These are phyloP conservation scores for Mrakia gelida DNA, from an alignment of 768 basidiomycete genomes.

Conservation along the genomic window DNA sequence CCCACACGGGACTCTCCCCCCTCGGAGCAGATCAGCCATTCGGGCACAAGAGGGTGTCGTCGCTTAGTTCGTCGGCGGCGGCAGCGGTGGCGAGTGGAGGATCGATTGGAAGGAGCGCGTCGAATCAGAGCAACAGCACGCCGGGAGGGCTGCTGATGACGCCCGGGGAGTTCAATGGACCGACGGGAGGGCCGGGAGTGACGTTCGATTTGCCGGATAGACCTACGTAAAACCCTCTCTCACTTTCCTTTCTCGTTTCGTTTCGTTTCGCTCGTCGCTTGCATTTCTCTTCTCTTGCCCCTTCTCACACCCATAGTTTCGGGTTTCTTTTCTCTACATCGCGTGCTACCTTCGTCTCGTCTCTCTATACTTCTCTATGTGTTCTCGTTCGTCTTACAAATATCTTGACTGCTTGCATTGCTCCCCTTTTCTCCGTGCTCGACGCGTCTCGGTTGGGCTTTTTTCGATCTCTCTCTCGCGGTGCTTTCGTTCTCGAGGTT, in stretches of 20 bases:
- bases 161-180: conserved; percentile 12
- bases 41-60: background rate
- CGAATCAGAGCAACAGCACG: background rate
- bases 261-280: too few species aligned
- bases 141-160: conserved; percentile 11
- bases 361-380: too few species aligned
- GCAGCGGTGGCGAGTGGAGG: background rate
- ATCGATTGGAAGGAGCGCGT: background rate
- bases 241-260: background rate
- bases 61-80: background rate
- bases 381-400: too few species aligned
- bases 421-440: too few species aligned
- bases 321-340: too few species aligned
- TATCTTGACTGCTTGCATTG: too few species aligned
- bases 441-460: too few species aligned
- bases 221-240: background rate
- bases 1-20: background rate
- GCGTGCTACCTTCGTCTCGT: too few species aligned
- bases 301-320: too few species aligned
- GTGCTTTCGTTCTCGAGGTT: too few species aligned
- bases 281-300: too few species aligned
- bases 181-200: conserved; percentile 9
- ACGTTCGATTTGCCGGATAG: conserved; percentile 1
- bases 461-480: too few species aligned
- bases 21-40: background rate